Percentiles rank a stretch among this genome's conserved stretches.
phyloP scores from a whole-genome alignment of 352 stramenopile genomes.

The Phytophthora cajani region DNA sequence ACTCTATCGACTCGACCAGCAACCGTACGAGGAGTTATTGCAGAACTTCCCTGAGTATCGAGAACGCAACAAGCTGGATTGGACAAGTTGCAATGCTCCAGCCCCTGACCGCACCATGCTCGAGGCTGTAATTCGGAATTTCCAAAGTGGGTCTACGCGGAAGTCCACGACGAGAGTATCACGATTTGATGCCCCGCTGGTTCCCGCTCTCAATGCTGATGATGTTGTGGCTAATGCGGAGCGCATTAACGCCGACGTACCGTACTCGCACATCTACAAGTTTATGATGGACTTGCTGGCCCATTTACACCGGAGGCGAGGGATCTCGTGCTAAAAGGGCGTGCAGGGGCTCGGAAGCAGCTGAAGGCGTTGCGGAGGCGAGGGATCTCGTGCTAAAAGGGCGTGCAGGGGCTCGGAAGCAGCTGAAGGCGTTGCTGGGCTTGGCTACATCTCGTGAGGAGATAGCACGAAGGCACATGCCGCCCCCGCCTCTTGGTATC shows the following conservation, averaged over 20 bases:
- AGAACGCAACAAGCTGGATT: constrained; percentile 49
- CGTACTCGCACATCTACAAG: constrained; percentile 59
- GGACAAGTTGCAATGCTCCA: constrained; percentile 43
- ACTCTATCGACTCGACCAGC: constrained; percentile 73
- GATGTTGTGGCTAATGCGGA: constrained; percentile 30
- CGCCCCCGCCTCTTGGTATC: neutral
- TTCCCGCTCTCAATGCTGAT: constrained; percentile 4
- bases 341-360: constrained; percentile 41
- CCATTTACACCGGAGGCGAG: constrained; percentile 53
- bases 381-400: constrained; percentile 58
- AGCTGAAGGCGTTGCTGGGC: constrained; percentile 25
- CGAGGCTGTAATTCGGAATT: constrained; percentile 17
- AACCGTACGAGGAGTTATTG: constrained; percentile 67
- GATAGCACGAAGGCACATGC: constrained; percentile 1
- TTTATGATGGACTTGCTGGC: constrained; percentile 64
- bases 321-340: constrained; percentile 50
- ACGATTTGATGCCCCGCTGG: constrained; percentile 9
- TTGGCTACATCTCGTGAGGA: constrained; percentile 27
- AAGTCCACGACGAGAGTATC: neutral
- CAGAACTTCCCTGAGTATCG: constrained; percentile 77
- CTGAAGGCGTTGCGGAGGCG: constrained; percentile 40
- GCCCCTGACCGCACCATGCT: constrained; percentile 27
- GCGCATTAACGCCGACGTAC: constrained; percentile 55
- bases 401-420: constrained; percentile 40
- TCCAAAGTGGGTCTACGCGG: constrained; percentile 14